These are phyloP conservation scores for Chrysosporium queenslandicum DNA, from an alignment of 2,329 filamentous ascomycete species.

Conservation along the genomic window DNA sequence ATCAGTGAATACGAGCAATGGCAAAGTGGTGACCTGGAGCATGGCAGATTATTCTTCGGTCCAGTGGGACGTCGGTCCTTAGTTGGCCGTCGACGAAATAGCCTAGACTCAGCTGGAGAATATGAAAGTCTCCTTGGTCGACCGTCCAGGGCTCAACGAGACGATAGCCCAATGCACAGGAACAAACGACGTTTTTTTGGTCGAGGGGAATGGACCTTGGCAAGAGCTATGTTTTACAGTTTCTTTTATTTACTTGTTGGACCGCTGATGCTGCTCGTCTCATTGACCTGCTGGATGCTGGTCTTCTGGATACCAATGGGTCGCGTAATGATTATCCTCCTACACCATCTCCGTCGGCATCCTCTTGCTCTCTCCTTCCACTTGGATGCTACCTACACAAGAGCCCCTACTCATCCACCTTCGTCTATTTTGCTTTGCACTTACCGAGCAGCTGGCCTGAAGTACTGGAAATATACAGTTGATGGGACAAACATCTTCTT, in stretches of 20 bases:
- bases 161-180: constrained; percentile 35
- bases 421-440: constrained; percentile 90
- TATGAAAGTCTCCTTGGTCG: constrained; percentile 78
- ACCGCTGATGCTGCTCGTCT: constrained; percentile 75
- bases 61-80: constrained; percentile 67
- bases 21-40: constrained; percentile 94
- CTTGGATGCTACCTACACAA: constrained; percentile 66
- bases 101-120: constrained; percentile 80
- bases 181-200: constrained; percentile 84
- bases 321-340: constrained; percentile 78
- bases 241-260: constrained; percentile 93
- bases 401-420: constrained; percentile 59
- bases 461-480: constrained; percentile 99
- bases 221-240: constrained; percentile 87
- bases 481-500: constrained; percentile 98
- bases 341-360: constrained; percentile 84
- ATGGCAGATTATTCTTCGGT: constrained; percentile 91
- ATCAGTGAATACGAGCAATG: constrained; percentile 98
- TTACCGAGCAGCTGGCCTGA: constrained; percentile 83
- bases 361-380: constrained; percentile 90
- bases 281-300: constrained; percentile 83
- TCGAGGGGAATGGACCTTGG: constrained; percentile 88
- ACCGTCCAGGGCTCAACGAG: constrained; percentile 43
- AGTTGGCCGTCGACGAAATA: constrained; percentile 74
- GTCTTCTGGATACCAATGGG: constrained; percentile 99